These are phyloP conservation scores for Ananas comosus DNA, from an alignment of 176 grass and related monocot species.

Conservation along the genomic window DNA sequence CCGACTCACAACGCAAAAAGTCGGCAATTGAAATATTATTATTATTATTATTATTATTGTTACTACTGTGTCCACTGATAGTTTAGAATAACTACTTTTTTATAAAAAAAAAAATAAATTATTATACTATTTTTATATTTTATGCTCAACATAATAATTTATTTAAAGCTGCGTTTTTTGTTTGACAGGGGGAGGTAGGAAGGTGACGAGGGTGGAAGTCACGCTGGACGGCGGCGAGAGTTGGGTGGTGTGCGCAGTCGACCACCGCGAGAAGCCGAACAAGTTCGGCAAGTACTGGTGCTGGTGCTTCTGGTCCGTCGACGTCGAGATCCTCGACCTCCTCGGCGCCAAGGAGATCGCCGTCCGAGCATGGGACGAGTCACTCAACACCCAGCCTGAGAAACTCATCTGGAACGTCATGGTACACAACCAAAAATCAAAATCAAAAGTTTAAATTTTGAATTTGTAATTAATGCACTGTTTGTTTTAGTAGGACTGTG, in stretches of 20 bases:
- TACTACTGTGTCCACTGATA: too few relatives aligned
- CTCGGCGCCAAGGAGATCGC: constrained; percentile 74
- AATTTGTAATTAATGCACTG: too few relatives aligned
- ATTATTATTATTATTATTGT: too few relatives aligned
- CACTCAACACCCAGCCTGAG: constrained; percentile 70
- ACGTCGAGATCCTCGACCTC: constrained; percentile 53
- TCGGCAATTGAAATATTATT: too few relatives aligned
- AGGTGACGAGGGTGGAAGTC: constrained; percentile 72
- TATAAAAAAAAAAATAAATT: too few relatives aligned
- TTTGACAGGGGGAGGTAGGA: constrained; percentile 54
- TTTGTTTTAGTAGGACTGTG: too few relatives aligned
- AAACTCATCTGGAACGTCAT: constrained; percentile 84
- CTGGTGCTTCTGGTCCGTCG: constrained; percentile 93
- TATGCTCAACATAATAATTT: too few relatives aligned
- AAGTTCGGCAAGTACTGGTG: constrained; percentile 90
- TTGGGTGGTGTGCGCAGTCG: constrained; percentile 35
- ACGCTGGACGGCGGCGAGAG: constrained; percentile 62
- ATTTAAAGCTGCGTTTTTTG: too few relatives aligned
- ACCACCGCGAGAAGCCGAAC: constrained; percentile 55
- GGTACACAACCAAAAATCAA: constrained; percentile 1
- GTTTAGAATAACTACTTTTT: too few relatives aligned
- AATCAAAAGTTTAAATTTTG: too few relatives aligned
- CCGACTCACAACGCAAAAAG: too few relatives aligned
- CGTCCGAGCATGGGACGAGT: constrained; percentile 81
- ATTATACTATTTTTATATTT: too few relatives aligned